Conservation (phyloP, 2,329 filamentous ascomycete species). For the Ascochyta rabiei region DNA sequence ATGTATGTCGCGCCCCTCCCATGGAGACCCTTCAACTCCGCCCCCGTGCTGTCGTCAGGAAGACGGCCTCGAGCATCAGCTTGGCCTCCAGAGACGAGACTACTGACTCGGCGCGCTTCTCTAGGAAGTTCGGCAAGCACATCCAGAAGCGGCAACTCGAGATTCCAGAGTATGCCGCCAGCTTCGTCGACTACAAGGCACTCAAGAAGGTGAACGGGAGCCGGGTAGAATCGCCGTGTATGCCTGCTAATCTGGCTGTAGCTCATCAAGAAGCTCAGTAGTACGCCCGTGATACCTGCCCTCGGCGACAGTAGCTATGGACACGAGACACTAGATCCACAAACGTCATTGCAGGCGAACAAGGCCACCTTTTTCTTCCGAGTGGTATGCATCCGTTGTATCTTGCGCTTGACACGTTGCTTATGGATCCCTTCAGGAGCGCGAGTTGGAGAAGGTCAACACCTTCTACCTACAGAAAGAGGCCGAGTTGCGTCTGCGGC, state of each 20-base stretch:
- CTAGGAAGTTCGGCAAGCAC: constrained; percentile 99
- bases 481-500: constrained; percentile 83
- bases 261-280: constrained; percentile 98
- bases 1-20: constrained; percentile 46
- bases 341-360: constrained; percentile 90
- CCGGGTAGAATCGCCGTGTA: neutral
- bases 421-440: constrained; percentile 67
- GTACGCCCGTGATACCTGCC: constrained; percentile 81
- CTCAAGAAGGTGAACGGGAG: constrained; percentile 83
- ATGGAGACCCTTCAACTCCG: constrained; percentile 43
- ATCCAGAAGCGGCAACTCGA: constrained; percentile 99
- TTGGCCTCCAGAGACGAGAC: constrained; percentile 46
- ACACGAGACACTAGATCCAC: constrained; percentile 69
- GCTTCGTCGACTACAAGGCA: constrained; percentile 99
- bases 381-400: constrained; percentile 65
- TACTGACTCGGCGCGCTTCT: constrained; percentile 47
- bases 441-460: constrained; percentile 98
- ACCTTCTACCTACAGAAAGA: constrained; percentile 98
- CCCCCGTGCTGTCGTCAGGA: constrained; percentile 38
- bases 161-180: constrained; percentile 98
- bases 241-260: constrained; percentile 51
- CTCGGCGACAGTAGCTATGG: constrained; percentile 65
- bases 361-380: constrained; percentile 99
- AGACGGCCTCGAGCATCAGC: constrained; percentile 44
- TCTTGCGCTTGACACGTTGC: neutral